Base-by-base conservation (phyloP, 192 early-diverging fungal species). In the Umbelopsis ramanniana region DNA sequence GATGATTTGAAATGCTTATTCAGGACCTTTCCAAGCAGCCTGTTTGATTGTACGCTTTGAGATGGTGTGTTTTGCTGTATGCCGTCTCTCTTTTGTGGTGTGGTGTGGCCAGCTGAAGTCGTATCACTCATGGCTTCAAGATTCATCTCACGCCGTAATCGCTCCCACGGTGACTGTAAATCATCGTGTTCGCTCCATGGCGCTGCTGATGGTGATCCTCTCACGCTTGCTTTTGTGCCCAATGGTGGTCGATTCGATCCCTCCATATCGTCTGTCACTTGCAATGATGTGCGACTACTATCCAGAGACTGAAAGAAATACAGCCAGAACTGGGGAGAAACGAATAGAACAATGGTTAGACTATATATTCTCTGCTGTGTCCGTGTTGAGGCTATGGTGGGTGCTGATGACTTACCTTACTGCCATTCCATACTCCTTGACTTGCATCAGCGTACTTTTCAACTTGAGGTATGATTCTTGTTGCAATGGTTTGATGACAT, bases 401-500 rank as follows among this genome's bases (percentile, higher is more conserved):
- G n/a, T n/a, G n/a, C n/a, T 29, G 29, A 29, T 29, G 29, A 29
- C 29, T 47, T 71, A 81, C 79, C 54, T 81, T 79, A 47, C 80
- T 79, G 52, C 78, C 76, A 23, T 88, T 72, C 75, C 81, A 82
- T 46, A 86, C 75, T 17, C 77, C 77, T 22, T 74, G 53, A 3
- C 78, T 82, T 26, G 83, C 73, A 57, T 83, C 78, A 52, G 80
- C 77, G 55, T 76, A 86, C 22, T 76, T 74, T 48, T 85, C 83
- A 22, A 88, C 75, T 54, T 82, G 80, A 5, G 87, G 84, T 21
- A 86, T 74, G 21, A 88, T 76, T 55, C 75, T 80, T n/a, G 80
- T 73, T 19, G 84, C 76, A 14, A 83, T 81, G 69, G 76, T 84
- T 33, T 79, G 82, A 47, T 88, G 83, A 46, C 87, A 83, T n/a